Evolutionary conservation across 805 yeast genomes (phyloP).

Genomic region (Kuraishia hungarica): DNA sequence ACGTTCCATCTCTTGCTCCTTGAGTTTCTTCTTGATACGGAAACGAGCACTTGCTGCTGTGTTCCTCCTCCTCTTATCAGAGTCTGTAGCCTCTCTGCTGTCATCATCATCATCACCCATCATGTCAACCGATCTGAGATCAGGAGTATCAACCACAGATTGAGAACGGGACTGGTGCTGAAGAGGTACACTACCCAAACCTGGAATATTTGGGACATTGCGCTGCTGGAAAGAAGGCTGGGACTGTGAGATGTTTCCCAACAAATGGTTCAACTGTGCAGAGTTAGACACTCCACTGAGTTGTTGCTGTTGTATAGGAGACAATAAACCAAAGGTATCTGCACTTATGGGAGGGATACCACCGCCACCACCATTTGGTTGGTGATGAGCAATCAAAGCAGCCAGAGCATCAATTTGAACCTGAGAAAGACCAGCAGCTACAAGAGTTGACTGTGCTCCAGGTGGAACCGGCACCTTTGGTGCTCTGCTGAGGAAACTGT

Average conservation of each 20-base stretch:
- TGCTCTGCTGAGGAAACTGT: constrained; percentile 11
- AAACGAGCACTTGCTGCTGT: constrained; percentile 63
- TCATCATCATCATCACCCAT: background rate
- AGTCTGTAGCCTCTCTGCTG: constrained; percentile 26
- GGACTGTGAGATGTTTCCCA: background rate
- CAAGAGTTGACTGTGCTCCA: constrained; percentile 57
- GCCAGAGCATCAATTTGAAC: constrained; percentile 69
- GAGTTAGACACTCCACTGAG: background rate
- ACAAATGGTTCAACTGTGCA: background rate
- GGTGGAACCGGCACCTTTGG: constrained; percentile 67
- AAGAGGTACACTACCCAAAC: constrained; percentile 5
- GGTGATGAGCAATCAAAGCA: constrained; percentile 59
- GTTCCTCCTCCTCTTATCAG: constrained; percentile 54
- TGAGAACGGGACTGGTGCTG: background rate
- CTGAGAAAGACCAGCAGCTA: constrained; percentile 56
- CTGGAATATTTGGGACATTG: background rate
- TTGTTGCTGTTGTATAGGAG: constrained; percentile 6
- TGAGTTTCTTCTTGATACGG: constrained; percentile 51
- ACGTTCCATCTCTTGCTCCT: constrained; percentile 50
- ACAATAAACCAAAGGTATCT: background rate
- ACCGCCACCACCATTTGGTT: constrained; percentile 21
- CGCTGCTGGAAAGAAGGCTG: background rate
- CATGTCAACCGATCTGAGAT: background rate
- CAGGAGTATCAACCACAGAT: too few species aligned
- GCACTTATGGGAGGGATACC: background rate